A percentile compares a stretch with the other conserved stretches of the same genome.
phyloP scores from a whole-genome alignment of 2,329 filamentous ascomycete species.

The Verticillium nonalfalfae region DNA sequence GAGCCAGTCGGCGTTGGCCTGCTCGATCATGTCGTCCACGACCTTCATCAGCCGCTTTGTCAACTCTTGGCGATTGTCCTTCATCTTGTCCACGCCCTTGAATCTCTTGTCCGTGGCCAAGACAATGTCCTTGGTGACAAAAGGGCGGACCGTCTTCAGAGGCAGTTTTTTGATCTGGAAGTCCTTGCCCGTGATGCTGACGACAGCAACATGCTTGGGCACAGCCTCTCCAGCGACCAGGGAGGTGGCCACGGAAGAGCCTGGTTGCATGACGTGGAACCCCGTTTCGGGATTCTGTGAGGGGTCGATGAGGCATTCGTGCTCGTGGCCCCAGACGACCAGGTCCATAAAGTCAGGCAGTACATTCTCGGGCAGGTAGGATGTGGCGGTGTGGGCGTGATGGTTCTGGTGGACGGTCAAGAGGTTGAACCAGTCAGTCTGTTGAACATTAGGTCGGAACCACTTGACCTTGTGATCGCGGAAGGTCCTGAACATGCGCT shows the following conservation, averaged over 20 bases:
- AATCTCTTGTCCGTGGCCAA: slow-evolving; percentile 71
- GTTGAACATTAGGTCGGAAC: slow-evolving; percentile 74
- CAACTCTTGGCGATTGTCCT: slow-evolving; percentile 76
- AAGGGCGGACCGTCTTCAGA: slow-evolving; percentile 83
- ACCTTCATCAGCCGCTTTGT: slow-evolving; percentile 70
- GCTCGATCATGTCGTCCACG: slow-evolving; percentile 79
- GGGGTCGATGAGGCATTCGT: slow-evolving; percentile 90
- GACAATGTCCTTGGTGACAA: slow-evolving; percentile 77
- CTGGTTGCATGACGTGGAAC: slow-evolving; percentile 96
- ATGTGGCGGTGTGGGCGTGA: slow-evolving; percentile 81
- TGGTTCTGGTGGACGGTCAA: slow-evolving; percentile 97
- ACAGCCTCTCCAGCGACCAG: slow-evolving; percentile 85
- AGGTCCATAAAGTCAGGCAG: slow-evolving; percentile 87
- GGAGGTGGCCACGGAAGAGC: slow-evolving; percentile 92
- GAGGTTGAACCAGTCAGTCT: slow-evolving; percentile 90
- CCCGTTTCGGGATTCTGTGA: slow-evolving; percentile 76
- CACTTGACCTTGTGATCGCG: slow-evolving; percentile 91
- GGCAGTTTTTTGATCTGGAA: slow-evolving; percentile 77
- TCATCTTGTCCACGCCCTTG: slow-evolving; percentile 69
- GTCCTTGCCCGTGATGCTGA: slow-evolving; percentile 76
- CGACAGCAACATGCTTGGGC: slow-evolving; percentile 81
- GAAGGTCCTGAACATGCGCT: slow-evolving; percentile 90
- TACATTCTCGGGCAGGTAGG: slow-evolving; percentile 92
- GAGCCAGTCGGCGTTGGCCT: slow-evolving; percentile 77
- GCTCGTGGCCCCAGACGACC: slow-evolving; percentile 95